Evolutionary conservation across 441 rosid genomes (phyloP).

Genomic region (Eruca vesicaria): DNA sequence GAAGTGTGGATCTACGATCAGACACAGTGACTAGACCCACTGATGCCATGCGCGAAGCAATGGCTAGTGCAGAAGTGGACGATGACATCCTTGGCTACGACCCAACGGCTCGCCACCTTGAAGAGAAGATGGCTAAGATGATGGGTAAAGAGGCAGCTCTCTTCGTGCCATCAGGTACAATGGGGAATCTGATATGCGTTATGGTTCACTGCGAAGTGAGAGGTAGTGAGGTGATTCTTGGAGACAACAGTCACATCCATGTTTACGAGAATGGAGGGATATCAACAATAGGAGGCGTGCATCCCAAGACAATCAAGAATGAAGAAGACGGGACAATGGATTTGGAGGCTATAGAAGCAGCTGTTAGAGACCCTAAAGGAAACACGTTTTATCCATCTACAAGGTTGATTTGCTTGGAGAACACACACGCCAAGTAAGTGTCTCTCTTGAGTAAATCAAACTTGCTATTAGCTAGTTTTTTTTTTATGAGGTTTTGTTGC

Average conservation of each 20-base stretch:
- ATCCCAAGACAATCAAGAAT: constrained; percentile 75
- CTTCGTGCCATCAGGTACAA: constrained; percentile 93
- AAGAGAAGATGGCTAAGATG: constrained; percentile 74
- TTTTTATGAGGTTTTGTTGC: constrained; percentile 19
- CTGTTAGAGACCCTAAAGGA: constrained; percentile 77
- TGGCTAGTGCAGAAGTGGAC: constrained; percentile 87
- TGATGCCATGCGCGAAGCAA: constrained; percentile 78
- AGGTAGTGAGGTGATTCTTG: constrained; percentile 95
- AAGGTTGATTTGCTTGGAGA: constrained; percentile 90
- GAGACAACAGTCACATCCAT: constrained; percentile 76
- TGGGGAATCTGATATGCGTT: constrained; percentile 92
- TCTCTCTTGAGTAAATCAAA: neutral
- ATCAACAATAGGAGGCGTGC: constrained; percentile 86
- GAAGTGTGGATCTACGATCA: constrained; percentile 82
- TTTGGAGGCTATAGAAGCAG: constrained; percentile 65
- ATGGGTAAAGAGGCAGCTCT: constrained; percentile 81
- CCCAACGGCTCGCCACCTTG: constrained; percentile 67
- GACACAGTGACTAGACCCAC: constrained; percentile 94
- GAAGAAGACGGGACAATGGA: constrained; percentile 89
- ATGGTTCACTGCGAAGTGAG: constrained; percentile 83
- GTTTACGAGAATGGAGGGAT: constrained; percentile 93
- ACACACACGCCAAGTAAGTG: constrained; percentile 84
- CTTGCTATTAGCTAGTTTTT: neutral
- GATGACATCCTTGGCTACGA: constrained; percentile 80
- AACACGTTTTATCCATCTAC: constrained; percentile 76